Conservation (phyloP, 192 early-diverging fungal species). For the Linnemannia schmuckeri region DNA sequence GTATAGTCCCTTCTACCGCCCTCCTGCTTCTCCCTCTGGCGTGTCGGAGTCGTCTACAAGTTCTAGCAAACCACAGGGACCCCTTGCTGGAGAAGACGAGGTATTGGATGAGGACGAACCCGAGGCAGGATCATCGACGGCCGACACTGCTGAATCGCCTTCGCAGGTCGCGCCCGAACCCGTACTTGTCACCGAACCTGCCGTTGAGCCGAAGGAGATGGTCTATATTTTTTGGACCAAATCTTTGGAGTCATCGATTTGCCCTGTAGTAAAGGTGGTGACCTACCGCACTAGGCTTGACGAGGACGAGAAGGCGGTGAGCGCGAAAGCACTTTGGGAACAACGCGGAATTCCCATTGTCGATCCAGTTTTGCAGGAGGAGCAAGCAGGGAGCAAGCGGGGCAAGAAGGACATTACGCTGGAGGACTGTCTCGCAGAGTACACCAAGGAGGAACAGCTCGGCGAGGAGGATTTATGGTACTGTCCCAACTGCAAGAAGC, state of each 20-base stretch:
- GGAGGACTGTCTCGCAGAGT: conserved; percentile 89
- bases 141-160: neutral
- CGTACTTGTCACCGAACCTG: conserved; percentile 20
- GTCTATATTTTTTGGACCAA: conserved; percentile 39
- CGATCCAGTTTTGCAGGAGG: conserved; percentile 35
- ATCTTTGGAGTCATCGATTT: conserved; percentile 20
- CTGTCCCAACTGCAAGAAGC: conserved; percentile 82
- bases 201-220: conserved; percentile 36
- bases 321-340: conserved; percentile 28
- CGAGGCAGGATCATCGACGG: neutral
- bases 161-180: neutral
- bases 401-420: conserved; percentile 60
- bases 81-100: conserved; percentile 21
- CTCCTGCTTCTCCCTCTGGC: conserved; percentile 3
- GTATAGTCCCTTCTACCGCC: neutral
- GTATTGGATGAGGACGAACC: conserved; percentile 35
- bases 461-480: conserved; percentile 93
- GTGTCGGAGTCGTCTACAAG: conserved; percentile 19
- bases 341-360: conserved; percentile 21
- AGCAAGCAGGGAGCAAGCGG: conserved; percentile 45
- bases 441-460: conserved; percentile 86
- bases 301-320: conserved; percentile 11
- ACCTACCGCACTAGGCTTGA: conserved; percentile 17
- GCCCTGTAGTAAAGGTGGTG: neutral
- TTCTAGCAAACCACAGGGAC: conserved; percentile 16